Evolutionary conservation across 768 basidiomycete species (phyloP).

Genomic region (Tricholoma sp.): DNA sequence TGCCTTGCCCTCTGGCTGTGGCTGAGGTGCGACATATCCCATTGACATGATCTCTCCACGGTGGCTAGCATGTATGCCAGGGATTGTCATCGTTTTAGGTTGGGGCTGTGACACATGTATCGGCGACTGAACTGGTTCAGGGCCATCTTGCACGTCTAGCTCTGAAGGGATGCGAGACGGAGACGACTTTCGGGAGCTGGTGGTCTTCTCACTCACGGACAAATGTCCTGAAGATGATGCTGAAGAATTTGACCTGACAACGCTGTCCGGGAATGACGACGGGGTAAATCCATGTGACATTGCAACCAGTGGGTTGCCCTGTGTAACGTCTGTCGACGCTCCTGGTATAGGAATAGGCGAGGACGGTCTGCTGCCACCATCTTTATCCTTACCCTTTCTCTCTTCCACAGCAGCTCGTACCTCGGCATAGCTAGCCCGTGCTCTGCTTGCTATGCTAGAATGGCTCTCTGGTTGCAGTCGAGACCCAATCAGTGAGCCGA

Average conservation of each 20-base stretch:
- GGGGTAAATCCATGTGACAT: constrained; percentile 2
- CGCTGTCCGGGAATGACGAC: constrained; percentile 14
- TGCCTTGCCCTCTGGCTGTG: constrained; percentile 32
- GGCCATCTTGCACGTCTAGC: constrained; percentile 22
- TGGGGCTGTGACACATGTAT: constrained; percentile 76
- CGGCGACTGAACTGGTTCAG: constrained; percentile 20
- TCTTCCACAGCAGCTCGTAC: constrained; percentile 74
- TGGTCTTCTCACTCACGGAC: constrained; percentile 2
- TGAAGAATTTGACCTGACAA: constrained; percentile 14
- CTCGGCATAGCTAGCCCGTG: constrained; percentile 64
- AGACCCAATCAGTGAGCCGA: constrained; percentile 31
- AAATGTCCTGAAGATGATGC: constrained; percentile 18
- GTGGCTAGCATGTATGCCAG: constrained; percentile 81
- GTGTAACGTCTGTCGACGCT: constrained; percentile 5
- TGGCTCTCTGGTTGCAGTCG: constrained; percentile 27
- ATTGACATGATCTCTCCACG: constrained; percentile 84
- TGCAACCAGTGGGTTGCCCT: constrained; percentile 13
- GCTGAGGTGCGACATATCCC: constrained; percentile 61
- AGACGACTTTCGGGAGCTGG: constrained; percentile 18
- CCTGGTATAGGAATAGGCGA: constrained; percentile 19
- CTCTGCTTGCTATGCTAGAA: constrained; percentile 29
- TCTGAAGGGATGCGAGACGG: constrained; percentile 31
- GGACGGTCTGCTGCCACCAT: constrained; percentile 18
- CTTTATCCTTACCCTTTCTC: constrained; percentile 45
- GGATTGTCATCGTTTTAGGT: constrained; percentile 80